These are phyloP conservation scores for Gardenia jasminoides DNA, from an alignment of 257 asterid species.

Conservation along the genomic window DNA sequence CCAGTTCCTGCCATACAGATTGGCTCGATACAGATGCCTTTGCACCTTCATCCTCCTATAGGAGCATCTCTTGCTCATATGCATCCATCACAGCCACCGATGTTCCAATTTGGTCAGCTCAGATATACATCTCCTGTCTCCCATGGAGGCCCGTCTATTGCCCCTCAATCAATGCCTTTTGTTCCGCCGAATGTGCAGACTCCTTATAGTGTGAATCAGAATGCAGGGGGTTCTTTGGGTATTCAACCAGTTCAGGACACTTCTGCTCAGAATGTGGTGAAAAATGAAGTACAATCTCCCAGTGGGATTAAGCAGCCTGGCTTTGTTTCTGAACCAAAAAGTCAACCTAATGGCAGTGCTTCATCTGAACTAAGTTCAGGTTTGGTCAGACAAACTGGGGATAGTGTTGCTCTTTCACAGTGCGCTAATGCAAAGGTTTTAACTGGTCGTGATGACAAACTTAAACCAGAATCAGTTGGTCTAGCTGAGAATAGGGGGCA, in stretches of 20 bases:
- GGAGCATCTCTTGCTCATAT: slow-evolving; percentile 64
- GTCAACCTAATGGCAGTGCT: slow-evolving; percentile 36
- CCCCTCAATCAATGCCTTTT: slow-evolving; percentile 60
- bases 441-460: slow-evolving; percentile 34
- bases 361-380: slow-evolving; percentile 30
- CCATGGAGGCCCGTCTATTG: slow-evolving; percentile 60
- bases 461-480: slow-evolving; percentile 31
- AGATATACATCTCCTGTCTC: slow-evolving; percentile 65
- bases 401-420: slow-evolving; percentile 21
- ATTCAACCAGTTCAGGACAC: slow-evolving; percentile 42
- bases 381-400: slow-evolving; percentile 29
- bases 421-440: slow-evolving; percentile 32
- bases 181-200: slow-evolving; percentile 58
- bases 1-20: slow-evolving; percentile 96
- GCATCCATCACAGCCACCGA: slow-evolving; percentile 72
- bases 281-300: slow-evolving; percentile 33
- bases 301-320: slow-evolving; percentile 41
- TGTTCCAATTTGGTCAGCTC: slow-evolving; percentile 87
- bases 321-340: slow-evolving; percentile 33
- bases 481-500: slow-evolving; percentile 43
- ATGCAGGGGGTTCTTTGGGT: slow-evolving; percentile 42
- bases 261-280: slow-evolving; percentile 33
- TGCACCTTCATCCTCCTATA: slow-evolving; percentile 68
- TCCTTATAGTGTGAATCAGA: slow-evolving; percentile 43
- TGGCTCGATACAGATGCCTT: slow-evolving; percentile 99